Conservation (phyloP, 768 basidiomycete species). For the Suillus americanus region DNA sequence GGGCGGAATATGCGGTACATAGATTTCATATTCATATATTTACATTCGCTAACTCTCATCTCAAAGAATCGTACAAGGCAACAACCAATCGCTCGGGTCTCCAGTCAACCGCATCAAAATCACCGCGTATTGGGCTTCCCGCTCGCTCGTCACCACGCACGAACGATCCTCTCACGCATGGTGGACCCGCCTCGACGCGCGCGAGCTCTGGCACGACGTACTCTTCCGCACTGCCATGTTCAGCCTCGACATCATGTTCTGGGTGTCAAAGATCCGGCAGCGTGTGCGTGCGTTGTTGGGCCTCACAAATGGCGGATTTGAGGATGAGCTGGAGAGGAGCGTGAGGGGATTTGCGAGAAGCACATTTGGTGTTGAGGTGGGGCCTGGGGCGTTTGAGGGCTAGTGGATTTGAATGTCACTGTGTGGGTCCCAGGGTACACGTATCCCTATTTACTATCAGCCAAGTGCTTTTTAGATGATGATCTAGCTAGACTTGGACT, state of each 20-base stretch:
- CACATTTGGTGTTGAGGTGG: constrained; percentile 77
- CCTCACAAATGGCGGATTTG: constrained; percentile 55
- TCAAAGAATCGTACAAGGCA: constrained; percentile 41
- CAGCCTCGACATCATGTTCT: constrained; percentile 73
- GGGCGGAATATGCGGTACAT: constrained; percentile 72
- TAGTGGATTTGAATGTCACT: constrained; percentile 16
- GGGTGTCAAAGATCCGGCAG: constrained; percentile 52
- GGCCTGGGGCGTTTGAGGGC: constrained; percentile 53
- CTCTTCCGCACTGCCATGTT: constrained; percentile 66
- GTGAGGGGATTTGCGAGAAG: constrained; percentile 76
- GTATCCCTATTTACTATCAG: background rate
- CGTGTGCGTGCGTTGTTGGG: constrained; percentile 44
- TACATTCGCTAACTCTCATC: background rate
- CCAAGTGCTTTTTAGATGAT: background rate
- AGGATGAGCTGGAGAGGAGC: constrained; percentile 77
- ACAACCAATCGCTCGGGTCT: constrained; percentile 81
- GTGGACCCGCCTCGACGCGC: constrained; percentile 16
- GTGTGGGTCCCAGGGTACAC: background rate
- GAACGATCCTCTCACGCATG: constrained; percentile 27
- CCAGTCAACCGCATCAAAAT: constrained; percentile 92
- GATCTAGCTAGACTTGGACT: background rate
- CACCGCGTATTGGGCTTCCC: constrained; percentile 80
- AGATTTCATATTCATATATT: background rate
- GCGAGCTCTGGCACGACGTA: constrained; percentile 58
- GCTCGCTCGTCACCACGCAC: constrained; percentile 51